These are phyloP conservation scores for Colletotrichum somersetense DNA, from an alignment of 2,329 filamentous ascomycete species.

Conservation along the genomic window DNA sequence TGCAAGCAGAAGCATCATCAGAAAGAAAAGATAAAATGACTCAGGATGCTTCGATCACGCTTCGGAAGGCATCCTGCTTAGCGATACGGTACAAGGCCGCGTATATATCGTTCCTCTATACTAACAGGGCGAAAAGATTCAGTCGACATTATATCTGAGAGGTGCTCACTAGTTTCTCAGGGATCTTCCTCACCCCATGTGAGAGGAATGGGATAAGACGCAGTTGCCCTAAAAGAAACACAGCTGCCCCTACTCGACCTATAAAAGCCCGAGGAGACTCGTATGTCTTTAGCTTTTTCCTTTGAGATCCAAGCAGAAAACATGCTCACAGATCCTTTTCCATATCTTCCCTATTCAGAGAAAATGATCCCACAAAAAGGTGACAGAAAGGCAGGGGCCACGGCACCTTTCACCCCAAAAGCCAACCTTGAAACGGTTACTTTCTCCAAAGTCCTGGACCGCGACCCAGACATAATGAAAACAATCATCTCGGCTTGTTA, in stretches of 20 bases:
- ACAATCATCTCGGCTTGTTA: neutral
- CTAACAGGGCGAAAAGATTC: too few relatives aligned
- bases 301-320: neutral
- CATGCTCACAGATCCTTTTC: neutral
- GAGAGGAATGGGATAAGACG: neutral
- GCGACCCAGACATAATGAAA: neutral
- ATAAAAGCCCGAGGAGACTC: neutral
- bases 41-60: too few relatives aligned
- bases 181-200: too few relatives aligned
- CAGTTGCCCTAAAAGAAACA: neutral
- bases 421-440: neutral
- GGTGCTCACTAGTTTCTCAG: too few relatives aligned
- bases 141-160: too few relatives aligned
- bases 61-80: too few relatives aligned
- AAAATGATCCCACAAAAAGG: neutral
- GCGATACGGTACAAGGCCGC: too few relatives aligned
- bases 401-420: neutral
- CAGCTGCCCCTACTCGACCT: neutral
- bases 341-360: neutral
- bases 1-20: too few relatives aligned
- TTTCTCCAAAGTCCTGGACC: conserved; percentile 3
- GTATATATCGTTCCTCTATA: too few relatives aligned
- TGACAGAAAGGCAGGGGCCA: neutral
- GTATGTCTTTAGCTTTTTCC: neutral
- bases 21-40: too few relatives aligned